phyloP scores from a whole-genome alignment of 768 basidiomycete genomes.

The Sporobolomyces phaffii region DNA sequence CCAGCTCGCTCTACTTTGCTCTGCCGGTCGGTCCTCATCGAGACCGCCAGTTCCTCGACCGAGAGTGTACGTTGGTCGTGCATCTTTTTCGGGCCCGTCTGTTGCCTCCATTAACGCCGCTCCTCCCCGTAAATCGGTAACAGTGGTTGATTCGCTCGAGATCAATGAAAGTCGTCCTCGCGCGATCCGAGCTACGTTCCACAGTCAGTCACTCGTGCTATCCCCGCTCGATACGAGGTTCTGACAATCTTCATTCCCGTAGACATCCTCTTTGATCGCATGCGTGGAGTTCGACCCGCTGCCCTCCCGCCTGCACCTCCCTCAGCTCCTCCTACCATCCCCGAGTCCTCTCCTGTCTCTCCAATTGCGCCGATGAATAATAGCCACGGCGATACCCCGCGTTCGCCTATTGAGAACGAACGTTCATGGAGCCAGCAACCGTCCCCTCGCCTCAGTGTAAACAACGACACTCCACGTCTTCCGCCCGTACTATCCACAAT shows the following conservation, averaged over 20 bases:
- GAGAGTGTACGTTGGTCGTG: conserved; percentile 52
- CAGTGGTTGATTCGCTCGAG: conserved; percentile 35
- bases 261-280: conserved; percentile 40
- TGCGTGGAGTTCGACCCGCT: conserved; percentile 27
- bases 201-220: conserved; percentile 18
- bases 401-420: background rate
- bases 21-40: conserved; percentile 80
- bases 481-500: conserved; percentile 30
- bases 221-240: background rate
- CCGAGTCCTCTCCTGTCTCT: conserved; percentile 1
- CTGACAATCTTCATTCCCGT: background rate
- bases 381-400: background rate
- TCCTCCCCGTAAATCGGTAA: too few species aligned
- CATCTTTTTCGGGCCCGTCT: too few species aligned
- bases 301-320: background rate
- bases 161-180: conserved; percentile 35
- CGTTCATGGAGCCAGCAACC: conserved; percentile 13
- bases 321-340: background rate
- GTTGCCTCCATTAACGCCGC: too few species aligned
- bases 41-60: conserved; percentile 82
- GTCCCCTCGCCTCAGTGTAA: background rate
- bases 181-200: conserved; percentile 33
- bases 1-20: conserved; percentile 79
- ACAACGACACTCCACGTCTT: conserved; percentile 5
- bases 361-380: background rate